phyloP scores from a whole-genome alignment of 2,329 filamentous ascomycete genomes.

The Lachnellula subtilissima region DNA sequence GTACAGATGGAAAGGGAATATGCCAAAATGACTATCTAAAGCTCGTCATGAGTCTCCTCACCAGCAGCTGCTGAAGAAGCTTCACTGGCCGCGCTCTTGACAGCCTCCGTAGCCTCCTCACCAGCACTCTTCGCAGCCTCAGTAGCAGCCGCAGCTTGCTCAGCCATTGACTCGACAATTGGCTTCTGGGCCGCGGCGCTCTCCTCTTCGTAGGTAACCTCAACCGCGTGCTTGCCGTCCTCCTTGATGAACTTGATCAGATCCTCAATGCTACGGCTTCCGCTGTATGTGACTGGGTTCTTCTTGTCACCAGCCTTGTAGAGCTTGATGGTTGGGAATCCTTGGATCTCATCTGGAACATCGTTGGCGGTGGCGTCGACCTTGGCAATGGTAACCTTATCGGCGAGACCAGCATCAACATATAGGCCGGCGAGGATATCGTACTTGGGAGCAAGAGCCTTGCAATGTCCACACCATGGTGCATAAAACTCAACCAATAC shows the following conservation, averaged over 20 bases:
- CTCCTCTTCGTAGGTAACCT: conserved; percentile 55
- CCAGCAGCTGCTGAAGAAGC: conserved; percentile 36
- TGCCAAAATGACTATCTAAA: conserved; percentile 49
- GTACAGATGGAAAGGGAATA: conserved; percentile 22
- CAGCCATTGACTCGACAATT: conserved; percentile 34
- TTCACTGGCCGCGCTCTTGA: conserved; percentile 42
- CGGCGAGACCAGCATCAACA: conserved; percentile 68
- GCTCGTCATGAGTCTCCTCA: conserved; percentile 61
- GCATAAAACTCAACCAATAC: conserved; percentile 98
- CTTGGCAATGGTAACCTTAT: conserved; percentile 91
- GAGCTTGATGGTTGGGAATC: conserved; percentile 99
- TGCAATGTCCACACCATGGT: conserved; percentile 99
- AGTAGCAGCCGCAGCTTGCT: conserved; percentile 36
- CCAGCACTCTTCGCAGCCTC: conserved; percentile 37
- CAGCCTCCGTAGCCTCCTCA: conserved; percentile 44
- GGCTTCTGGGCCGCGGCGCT: conserved; percentile 44
- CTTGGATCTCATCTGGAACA: conserved; percentile 91
- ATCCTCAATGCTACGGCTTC: conserved; percentile 85
- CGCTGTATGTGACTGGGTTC: conserved; percentile 78
- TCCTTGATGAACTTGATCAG: conserved; percentile 89
- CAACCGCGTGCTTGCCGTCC: conserved; percentile 85
- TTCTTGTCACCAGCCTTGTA: conserved; percentile 88
- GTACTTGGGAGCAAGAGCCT: conserved; percentile 93
- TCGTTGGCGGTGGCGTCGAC: conserved; percentile 95
- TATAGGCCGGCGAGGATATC: conserved; percentile 82